Conservation (phyloP, 2,329 filamentous ascomycete genomes). For the Trichophyton equinum region DNA sequence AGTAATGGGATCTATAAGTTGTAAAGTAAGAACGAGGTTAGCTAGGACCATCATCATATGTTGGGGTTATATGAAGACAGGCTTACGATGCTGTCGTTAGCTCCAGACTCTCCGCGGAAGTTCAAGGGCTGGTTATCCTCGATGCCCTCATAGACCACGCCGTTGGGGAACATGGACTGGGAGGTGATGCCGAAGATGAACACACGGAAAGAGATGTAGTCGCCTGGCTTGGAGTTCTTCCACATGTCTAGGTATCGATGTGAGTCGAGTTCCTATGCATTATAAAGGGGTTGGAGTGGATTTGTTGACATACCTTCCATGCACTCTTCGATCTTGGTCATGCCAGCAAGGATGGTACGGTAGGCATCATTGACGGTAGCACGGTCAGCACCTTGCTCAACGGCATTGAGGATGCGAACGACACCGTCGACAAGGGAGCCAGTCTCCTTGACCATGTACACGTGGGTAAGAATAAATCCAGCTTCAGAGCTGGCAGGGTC, state of each 20-base stretch:
- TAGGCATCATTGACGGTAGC: slow-evolving; percentile 53
- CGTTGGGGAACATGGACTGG: slow-evolving; percentile 87
- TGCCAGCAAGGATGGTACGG: slow-evolving; percentile 46
- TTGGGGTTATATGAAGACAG: background rate
- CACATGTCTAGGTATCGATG: slow-evolving; percentile 54
- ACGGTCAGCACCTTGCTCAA: slow-evolving; percentile 39
- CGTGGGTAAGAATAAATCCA: slow-evolving; percentile 88
- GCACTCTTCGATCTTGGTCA: slow-evolving; percentile 59
- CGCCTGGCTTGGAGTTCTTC: slow-evolving; percentile 67
- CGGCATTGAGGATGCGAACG: slow-evolving; percentile 51
- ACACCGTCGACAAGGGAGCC: slow-evolving; percentile 63
- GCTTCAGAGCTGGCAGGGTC: slow-evolving; percentile 81
- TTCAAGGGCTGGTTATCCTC: slow-evolving; percentile 56
- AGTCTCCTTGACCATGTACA: slow-evolving; percentile 88
- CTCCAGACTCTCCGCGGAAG: slow-evolving; percentile 85
- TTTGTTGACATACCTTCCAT: slow-evolving; percentile 54
- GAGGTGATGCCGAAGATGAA: slow-evolving; percentile 95
- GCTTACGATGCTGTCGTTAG: slow-evolving; percentile 72
- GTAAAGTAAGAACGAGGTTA: background rate
- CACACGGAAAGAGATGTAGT: slow-evolving; percentile 83
- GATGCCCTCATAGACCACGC: slow-evolving; percentile 79
- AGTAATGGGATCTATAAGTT: slow-evolving; percentile 58
- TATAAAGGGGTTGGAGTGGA: background rate
- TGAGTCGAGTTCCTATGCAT: background rate
- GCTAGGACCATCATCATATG: background rate